phyloP scores from a whole-genome alignment of 768 basidiomycete genomes.

The Trametes cubensis region DNA sequence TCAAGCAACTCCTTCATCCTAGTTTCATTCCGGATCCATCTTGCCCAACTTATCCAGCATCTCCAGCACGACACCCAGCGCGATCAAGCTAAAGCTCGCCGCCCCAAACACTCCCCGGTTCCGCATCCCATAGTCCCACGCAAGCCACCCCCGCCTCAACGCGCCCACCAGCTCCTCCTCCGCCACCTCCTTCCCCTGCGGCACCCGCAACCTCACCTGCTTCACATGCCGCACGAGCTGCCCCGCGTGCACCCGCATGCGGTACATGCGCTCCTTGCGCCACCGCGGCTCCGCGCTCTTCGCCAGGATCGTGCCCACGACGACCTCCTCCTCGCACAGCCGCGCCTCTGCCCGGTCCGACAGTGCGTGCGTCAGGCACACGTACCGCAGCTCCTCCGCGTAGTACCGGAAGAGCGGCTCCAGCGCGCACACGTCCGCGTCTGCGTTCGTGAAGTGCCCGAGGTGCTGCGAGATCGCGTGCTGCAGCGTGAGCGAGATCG shows the following conservation, averaged over 20 bases:
- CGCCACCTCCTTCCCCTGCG: background rate
- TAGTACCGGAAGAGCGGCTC: conserved; percentile 52
- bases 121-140: conserved; percentile 58
- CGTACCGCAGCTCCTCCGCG: conserved; percentile 65
- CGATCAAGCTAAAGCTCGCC: conserved; percentile 72
- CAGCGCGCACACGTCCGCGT: conserved; percentile 30
- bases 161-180: conserved; percentile 21
- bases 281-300: conserved; percentile 64
- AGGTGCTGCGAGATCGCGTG: conserved; percentile 22
- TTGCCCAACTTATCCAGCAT: conserved; percentile 49
- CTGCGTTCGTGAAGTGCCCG: conserved; percentile 13
- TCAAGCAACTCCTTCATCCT: background rate
- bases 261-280: conserved; percentile 57
- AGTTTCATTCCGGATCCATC: conserved; percentile 7
- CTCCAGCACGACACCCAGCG: conserved; percentile 59
- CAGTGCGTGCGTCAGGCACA: conserved; percentile 67
- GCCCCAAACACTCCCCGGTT: conserved; percentile 34
- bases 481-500: conserved; percentile 25
- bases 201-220: conserved; percentile 33
- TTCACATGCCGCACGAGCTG: conserved; percentile 56
- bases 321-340: conserved; percentile 71
- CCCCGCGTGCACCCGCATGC: conserved; percentile 60
- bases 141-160: conserved; percentile 60
- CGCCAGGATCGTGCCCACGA: conserved; percentile 72
- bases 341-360: conserved; percentile 70